Evolutionary conservation across 1,139 yeast genomes (phyloP), one percentile per base, ranked within the genome.

Genomic region (Yamadazyma mexicana): DNA sequence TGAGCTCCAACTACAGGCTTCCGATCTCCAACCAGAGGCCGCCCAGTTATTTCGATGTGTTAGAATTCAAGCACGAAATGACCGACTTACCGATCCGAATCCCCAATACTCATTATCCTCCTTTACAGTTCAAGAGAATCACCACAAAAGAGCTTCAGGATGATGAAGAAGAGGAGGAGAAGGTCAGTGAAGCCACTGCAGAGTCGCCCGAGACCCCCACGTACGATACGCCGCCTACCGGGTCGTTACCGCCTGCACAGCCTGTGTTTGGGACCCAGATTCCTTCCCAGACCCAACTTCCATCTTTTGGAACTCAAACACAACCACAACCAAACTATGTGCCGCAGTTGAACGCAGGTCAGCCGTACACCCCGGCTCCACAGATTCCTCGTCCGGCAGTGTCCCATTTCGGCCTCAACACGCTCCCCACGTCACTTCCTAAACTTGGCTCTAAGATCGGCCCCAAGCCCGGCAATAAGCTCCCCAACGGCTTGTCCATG

Each of bases 1-100:
- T 63, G 33, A 52, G 51, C 38, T 58, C 49, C 26, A 51, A 61
- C 32, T 61, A 61, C 49, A 39, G 66, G 34, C 50, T 62, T 42
- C 69, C 69, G 1, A 54, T 66, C 2, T 53, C 62, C 29, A 48
- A 39, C 20, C 22, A 31, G 11, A 22, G 25, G 23, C 33, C 5
- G 8, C 26, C 9, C 22, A 31, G 31, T n/a, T 26, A 25, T 18
- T 40, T 37, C 29, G 46, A 42, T 33, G 45, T 46, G 3, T 39
- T 59, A 12, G 67, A 62, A 28, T 55, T 62, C 37, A 51, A 52
- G 34, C 56, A 59, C 46, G 67, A 62, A 43, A 44, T 60, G 31
- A 38, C 47, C 9, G 39, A 54, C 25, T 43, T 61, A 35, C 64
- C 64, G 1, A 38, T 59, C 11, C 46, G 46, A 18, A 56, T 61